Evolutionary conservation across 768 basidiomycete genomes (phyloP).

Genomic region (Boletus vermiculosoides): DNA sequence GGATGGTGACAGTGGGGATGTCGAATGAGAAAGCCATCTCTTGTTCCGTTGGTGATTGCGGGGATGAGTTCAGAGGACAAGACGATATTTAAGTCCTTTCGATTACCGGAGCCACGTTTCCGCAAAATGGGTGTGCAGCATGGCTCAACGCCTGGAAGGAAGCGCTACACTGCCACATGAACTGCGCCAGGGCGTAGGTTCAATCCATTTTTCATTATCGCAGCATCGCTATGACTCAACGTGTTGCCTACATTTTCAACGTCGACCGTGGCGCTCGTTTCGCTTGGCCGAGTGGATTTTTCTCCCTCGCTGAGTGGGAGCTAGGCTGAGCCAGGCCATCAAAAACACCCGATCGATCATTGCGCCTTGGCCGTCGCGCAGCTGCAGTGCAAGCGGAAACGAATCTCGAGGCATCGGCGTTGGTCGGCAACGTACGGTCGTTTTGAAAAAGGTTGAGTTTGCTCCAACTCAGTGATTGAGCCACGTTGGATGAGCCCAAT

Average conservation of each 20-base stretch:
- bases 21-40: conserved; percentile 7
- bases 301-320: not conserved
- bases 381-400: conserved; percentile 18
- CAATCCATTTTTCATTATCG: conserved; percentile 16
- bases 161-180: conserved; percentile 12
- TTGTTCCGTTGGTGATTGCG: conserved; percentile 4
- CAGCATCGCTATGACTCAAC: conserved; percentile 15
- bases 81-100: conserved; percentile 16
- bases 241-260: conserved; percentile 10
- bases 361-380: not conserved
- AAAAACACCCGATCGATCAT: conserved; percentile 15
- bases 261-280: conserved; percentile 2
- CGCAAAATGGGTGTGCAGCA: conserved; percentile 4
- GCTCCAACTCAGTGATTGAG: not conserved
- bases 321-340: conserved; percentile 11
- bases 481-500: conserved; percentile 14
- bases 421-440: conserved; percentile 6
- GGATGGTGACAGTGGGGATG: conserved; percentile 13
- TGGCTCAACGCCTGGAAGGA: conserved; percentile 9
- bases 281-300: not conserved
- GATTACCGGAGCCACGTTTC: conserved; percentile 6
- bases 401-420: conserved; percentile 27
- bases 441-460: conserved; percentile 18
- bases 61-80: not conserved
- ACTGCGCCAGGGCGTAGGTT: not conserved